These are phyloP conservation scores for Cystofilobasidium bisporidii DNA, from an alignment of 768 basidiomycete genomes.

Conservation along the genomic window DNA sequence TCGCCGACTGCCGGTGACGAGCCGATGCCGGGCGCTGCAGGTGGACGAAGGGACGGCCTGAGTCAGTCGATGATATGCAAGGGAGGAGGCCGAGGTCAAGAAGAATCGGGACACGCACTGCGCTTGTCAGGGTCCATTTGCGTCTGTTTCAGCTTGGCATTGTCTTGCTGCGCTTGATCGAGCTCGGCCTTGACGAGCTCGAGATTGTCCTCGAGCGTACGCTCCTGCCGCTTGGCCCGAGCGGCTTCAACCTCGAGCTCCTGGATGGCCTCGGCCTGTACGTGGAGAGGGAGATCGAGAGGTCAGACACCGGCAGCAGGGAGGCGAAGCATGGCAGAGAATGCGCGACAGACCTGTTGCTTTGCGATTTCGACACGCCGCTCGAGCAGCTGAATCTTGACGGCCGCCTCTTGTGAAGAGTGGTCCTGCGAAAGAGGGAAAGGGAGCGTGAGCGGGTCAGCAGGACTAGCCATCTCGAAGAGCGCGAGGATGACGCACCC, in stretches of 20 bases:
- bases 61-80: too few relatives aligned
- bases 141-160: conserved; percentile 64
- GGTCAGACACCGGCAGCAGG: too few relatives aligned
- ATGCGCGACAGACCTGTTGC: conserved; percentile 50
- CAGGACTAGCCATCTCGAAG: not conserved
- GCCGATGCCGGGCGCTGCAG: not conserved
- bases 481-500: conserved; percentile 35
- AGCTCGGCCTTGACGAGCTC: conserved; percentile 84
- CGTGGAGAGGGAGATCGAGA: not conserved
- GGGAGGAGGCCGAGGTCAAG: not conserved
- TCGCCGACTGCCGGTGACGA: not conserved
- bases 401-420: conserved; percentile 70
- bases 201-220: conserved; percentile 84
- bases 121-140: conserved; percentile 40
- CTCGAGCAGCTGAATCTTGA: conserved; percentile 93
- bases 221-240: conserved; percentile 77
- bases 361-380: conserved; percentile 81
- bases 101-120: not conserved
- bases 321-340: too few relatives aligned
- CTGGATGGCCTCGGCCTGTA: conserved; percentile 58
- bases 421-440: conserved; percentile 56
- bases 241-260: conserved; percentile 71
- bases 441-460: not conserved
- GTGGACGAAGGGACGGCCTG: not conserved
- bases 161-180: conserved; percentile 77